Conservation (phyloP, 164 flowering plant species). For the Kingdonia uniflora region DNA sequence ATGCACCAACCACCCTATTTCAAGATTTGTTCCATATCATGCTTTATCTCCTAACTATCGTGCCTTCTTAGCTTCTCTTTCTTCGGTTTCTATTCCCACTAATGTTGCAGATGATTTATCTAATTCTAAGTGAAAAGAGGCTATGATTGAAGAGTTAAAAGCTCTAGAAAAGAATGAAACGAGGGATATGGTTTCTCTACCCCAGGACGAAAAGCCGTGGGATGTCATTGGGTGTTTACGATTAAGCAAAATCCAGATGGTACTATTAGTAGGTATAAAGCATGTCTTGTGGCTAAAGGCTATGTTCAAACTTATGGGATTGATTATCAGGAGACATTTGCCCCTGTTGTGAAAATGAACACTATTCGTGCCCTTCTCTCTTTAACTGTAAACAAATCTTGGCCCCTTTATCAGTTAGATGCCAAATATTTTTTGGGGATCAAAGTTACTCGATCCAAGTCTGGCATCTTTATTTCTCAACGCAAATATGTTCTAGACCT, state of each 20-base stretch:
- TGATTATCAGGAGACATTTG: slow-evolving; percentile 3
- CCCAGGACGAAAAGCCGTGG: too few species aligned
- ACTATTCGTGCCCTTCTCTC: background rate
- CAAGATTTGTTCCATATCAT: background rate
- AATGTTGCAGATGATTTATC: background rate
- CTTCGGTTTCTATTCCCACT: background rate
- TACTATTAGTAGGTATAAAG: background rate
- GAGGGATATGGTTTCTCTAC: background rate
- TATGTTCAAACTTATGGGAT: background rate
- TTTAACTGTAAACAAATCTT: background rate
- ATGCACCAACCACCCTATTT: background rate
- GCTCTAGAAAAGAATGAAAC: background rate
- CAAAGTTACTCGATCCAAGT: background rate
- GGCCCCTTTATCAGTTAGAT: background rate
- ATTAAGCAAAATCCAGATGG: background rate
- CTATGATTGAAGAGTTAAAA: background rate
- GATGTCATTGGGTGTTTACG: too few species aligned
- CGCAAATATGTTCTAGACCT: background rate
- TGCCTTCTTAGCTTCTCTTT: background rate
- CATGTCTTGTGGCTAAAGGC: background rate
- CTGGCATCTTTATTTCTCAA: slow-evolving; percentile 2
- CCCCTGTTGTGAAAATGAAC: background rate
- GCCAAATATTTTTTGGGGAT: slow-evolving; percentile 2
- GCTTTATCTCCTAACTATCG: background rate
- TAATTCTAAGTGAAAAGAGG: background rate